A percentile compares a stretch with the other conserved stretches of the same genome.
These are phyloP conservation scores for Aristolochia contorta DNA, from an alignment of 164 flowering plant species.

Conservation along the genomic window DNA sequence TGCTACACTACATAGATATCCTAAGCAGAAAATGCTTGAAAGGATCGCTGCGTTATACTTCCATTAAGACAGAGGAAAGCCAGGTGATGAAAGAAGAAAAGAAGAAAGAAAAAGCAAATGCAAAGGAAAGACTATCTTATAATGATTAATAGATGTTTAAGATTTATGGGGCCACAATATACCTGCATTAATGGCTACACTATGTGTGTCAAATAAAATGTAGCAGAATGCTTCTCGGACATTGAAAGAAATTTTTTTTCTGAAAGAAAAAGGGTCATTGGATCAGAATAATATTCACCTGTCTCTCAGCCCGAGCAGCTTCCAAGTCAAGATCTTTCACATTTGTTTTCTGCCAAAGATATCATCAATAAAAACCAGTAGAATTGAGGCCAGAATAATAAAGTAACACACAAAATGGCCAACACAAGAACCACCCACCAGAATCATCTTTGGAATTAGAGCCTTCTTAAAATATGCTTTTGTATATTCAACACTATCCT, in stretches of 20 bases:
- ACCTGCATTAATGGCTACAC: too few relatives aligned
- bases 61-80: too few relatives aligned
- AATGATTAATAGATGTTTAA: too few relatives aligned
- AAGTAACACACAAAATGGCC: background rate
- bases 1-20: too few relatives aligned
- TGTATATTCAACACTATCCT: conserved; percentile 48
- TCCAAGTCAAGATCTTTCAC: conserved; percentile 82
- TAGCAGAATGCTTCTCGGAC: background rate
- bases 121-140: too few relatives aligned
- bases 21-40: too few relatives aligned
- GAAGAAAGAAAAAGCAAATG: too few relatives aligned
- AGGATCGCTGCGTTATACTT: too few relatives aligned
- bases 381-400: conserved; percentile 1
- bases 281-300: conserved; percentile 29
- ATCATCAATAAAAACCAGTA: conserved; percentile 4
- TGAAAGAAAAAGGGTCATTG: background rate
- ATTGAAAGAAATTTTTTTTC: background rate
- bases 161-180: too few relatives aligned
- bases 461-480: conserved; percentile 51
- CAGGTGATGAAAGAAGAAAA: too few relatives aligned
- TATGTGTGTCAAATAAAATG: background rate
- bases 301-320: conserved; percentile 88
- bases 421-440: conserved; percentile 30
- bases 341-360: conserved; percentile 58
- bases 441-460: conserved; percentile 46